Evolutionary conservation across 148 eudicot genomes (phyloP).

Genomic region (Rhododendron ferrugineum): DNA sequence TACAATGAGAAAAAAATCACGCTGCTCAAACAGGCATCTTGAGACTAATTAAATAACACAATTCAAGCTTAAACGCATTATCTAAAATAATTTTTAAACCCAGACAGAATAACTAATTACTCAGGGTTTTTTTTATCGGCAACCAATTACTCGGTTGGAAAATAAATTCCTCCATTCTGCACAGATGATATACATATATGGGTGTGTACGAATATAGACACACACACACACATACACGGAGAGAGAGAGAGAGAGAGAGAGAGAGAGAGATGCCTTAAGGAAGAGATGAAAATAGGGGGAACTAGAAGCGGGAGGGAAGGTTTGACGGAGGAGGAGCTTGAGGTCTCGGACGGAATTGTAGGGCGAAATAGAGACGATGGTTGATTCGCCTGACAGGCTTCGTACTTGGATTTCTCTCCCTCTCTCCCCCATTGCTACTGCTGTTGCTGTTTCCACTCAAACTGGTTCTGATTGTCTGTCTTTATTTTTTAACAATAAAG

Average conservation of each 20-base stretch:
- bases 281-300: conserved; percentile 74
- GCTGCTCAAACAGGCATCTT: not conserved
- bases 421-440: conserved; percentile 10
- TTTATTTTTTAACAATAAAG: too few species aligned
- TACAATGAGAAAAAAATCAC: not conserved
- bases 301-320: conserved; percentile 49
- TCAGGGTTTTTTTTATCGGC: too few species aligned
- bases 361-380: conserved; percentile 33
- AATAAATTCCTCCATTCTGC: not conserved
- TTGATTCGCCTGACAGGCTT: conserved; percentile 70
- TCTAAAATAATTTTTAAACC: not conserved
- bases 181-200: not conserved
- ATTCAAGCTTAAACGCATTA: not conserved
- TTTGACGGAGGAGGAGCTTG: conserved; percentile 43
- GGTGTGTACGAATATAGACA: not conserved
- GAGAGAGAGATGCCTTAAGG: conserved; percentile 33
- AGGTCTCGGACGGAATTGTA: conserved; percentile 45
- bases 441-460: not conserved
- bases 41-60: not conserved
- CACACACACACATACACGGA: not conserved
- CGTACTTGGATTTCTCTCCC: conserved; percentile 44
- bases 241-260: not conserved
- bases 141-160: not conserved
- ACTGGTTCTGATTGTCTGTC: not conserved
- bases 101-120: not conserved